These are phyloP conservation scores for Sclerotinia subarctica DNA, from an alignment of 2,329 filamentous ascomycete genomes.

Conservation along the genomic window DNA sequence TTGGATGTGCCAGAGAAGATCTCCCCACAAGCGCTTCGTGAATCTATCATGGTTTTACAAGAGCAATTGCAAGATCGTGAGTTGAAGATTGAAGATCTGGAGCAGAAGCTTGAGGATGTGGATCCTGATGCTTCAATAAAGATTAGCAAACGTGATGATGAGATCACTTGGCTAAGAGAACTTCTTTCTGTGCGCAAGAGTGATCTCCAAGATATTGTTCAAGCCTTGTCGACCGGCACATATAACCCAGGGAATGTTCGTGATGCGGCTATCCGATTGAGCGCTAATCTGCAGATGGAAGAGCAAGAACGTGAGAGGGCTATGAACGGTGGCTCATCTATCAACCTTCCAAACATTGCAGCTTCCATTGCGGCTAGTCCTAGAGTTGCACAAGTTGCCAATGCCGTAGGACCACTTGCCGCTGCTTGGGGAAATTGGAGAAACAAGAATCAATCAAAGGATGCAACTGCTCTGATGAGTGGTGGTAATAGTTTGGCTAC, in stretches of 20 bases:
- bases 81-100: constrained; percentile 80
- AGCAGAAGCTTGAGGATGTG: constrained; percentile 63
- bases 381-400: constrained; percentile 77
- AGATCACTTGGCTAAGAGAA: constrained; percentile 93
- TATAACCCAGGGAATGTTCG: constrained; percentile 78
- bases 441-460: constrained; percentile 44
- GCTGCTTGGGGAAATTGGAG: constrained; percentile 98
- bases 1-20: constrained; percentile 73
- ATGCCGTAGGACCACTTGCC: constrained; percentile 72
- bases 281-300: constrained; percentile 96
- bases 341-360: constrained; percentile 71
- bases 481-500: constrained; percentile 26
- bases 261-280: constrained; percentile 88
- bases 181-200: constrained; percentile 85
- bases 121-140: constrained; percentile 78
- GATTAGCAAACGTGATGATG: constrained; percentile 86
- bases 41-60: constrained; percentile 94
- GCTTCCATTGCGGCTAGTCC: constrained; percentile 67
- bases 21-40: constrained; percentile 88
- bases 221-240: constrained; percentile 67
- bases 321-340: constrained; percentile 64
- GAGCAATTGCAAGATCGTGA: constrained; percentile 96
- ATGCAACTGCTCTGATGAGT: constrained; percentile 40
- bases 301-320: constrained; percentile 90
- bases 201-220: constrained; percentile 89